Conservation (phyloP, 1,284 basidiomycete genomes). For the Testicularia cyperi region DNA sequence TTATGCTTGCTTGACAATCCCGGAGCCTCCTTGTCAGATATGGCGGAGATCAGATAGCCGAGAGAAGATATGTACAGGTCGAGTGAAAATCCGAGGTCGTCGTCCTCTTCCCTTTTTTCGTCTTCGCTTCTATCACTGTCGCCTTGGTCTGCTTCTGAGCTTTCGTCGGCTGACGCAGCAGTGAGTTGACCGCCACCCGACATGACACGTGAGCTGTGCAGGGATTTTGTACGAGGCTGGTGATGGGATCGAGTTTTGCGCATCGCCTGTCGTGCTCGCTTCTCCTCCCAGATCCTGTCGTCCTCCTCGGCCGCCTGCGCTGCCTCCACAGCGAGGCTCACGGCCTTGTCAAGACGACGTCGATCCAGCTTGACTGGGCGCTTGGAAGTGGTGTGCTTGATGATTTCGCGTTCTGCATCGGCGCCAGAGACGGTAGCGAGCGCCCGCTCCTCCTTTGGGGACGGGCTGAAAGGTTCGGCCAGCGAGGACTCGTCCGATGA, state of each 20-base stretch:
- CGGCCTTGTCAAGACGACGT: slow-evolving; percentile 38
- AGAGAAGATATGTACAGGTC: slow-evolving; percentile 44
- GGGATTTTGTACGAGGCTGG: neutral
- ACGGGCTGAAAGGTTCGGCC: neutral
- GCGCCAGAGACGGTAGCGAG: neutral
- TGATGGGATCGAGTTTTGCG: too few relatives aligned
- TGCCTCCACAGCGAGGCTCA: slow-evolving; percentile 41
- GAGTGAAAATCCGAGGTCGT: slow-evolving; percentile 36
- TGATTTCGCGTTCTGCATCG: neutral
- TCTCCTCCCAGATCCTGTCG: slow-evolving; percentile 27
- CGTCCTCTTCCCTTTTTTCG: slow-evolving; percentile 12
- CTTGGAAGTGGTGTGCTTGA: slow-evolving; percentile 2
- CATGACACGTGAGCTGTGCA: neutral
- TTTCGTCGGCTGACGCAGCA: neutral
- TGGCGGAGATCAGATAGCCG: slow-evolving; percentile 40
- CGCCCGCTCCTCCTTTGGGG: slow-evolving; percentile 4
- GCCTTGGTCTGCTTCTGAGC: neutral
- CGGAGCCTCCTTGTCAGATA: slow-evolving; percentile 32
- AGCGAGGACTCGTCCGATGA: slow-evolving; percentile 6
- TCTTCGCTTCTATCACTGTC: slow-evolving; percentile 2
- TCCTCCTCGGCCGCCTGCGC: slow-evolving; percentile 43
- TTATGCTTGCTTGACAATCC: slow-evolving; percentile 24
- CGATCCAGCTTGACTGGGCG: slow-evolving; percentile 32
- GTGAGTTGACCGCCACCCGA: slow-evolving; percentile 1
- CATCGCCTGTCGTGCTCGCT: slow-evolving; percentile 4